phyloP scores from a whole-genome alignment of 148 eudicot species.

The Cornus kousa region DNA sequence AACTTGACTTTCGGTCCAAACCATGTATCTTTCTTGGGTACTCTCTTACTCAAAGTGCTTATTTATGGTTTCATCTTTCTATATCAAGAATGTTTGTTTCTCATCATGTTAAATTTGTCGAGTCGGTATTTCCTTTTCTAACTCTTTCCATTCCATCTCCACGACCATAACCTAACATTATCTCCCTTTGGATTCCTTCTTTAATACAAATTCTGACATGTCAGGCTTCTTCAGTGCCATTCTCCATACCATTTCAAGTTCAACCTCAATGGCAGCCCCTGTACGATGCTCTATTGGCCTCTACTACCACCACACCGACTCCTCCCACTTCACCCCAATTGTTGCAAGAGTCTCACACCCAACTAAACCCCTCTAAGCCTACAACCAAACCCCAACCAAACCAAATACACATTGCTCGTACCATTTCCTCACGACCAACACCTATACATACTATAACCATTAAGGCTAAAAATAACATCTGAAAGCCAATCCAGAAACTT shows the following conservation, averaged over 20 bases:
- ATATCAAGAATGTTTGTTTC: background rate
- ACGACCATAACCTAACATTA: background rate
- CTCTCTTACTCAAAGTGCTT: conserved; percentile 2
- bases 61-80: background rate
- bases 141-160: background rate
- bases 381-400: background rate
- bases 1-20: background rate
- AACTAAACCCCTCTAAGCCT: too few relatives aligned
- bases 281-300: too few relatives aligned
- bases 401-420: background rate
- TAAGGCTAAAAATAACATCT: background rate
- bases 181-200: background rate
- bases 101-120: background rate
- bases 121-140: too few relatives aligned
- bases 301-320: too few relatives aligned
- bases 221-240: background rate
- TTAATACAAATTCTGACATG: background rate
- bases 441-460: background rate
- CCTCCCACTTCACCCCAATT: too few relatives aligned
- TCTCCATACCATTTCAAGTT: background rate
- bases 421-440: background rate
- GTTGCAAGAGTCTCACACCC: too few relatives aligned
- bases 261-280: background rate
- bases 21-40: conserved; percentile 10
- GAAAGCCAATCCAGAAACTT: background rate